Evolutionary conservation across 1,139 yeast genomes (phyloP).

Genomic region (Geotrichum histeridarum): DNA sequence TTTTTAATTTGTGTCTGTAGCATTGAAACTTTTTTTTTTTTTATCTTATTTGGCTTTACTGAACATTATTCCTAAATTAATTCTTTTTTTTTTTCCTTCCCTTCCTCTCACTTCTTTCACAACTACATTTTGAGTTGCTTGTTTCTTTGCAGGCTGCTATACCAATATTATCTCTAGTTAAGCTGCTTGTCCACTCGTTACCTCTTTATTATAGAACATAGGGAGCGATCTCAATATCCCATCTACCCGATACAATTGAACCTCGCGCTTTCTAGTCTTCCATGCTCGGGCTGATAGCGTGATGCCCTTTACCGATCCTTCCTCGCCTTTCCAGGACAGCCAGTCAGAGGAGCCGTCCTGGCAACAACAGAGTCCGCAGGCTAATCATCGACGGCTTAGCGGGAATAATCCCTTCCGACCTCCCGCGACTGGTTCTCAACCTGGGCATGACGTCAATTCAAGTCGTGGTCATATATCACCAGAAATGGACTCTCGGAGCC

Average conservation of each 20-base stretch:
- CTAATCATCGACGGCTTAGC: neutral
- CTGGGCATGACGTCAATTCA: neutral
- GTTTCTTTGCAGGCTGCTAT: too few species aligned
- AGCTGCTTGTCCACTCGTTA: too few species aligned
- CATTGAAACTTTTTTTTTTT: neutral
- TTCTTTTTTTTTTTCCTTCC: neutral
- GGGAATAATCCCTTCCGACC: constrained; percentile 5
- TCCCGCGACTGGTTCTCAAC: neutral
- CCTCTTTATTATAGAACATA: too few species aligned
- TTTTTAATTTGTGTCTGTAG: too few species aligned
- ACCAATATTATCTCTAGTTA: too few species aligned
- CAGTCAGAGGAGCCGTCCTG: neutral
- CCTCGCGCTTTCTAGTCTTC: neutral
- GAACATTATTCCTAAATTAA: neutral
- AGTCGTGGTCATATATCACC: too few species aligned
- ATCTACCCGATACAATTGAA: neutral
- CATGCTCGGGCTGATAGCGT: neutral
- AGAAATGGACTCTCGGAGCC: too few species aligned
- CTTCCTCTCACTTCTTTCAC: neutral
- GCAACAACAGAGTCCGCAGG: neutral
- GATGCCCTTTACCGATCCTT: neutral
- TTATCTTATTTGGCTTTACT: neutral
- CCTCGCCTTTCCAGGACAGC: neutral
- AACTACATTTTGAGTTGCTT: neutral
- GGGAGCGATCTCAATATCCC: too few species aligned